A percentile compares a stretch with the other conserved stretches of the same genome.
These are phyloP conservation scores for Bertia moriformis DNA, from an alignment of 2,329 filamentous ascomycete genomes.

Conservation along the genomic window DNA sequence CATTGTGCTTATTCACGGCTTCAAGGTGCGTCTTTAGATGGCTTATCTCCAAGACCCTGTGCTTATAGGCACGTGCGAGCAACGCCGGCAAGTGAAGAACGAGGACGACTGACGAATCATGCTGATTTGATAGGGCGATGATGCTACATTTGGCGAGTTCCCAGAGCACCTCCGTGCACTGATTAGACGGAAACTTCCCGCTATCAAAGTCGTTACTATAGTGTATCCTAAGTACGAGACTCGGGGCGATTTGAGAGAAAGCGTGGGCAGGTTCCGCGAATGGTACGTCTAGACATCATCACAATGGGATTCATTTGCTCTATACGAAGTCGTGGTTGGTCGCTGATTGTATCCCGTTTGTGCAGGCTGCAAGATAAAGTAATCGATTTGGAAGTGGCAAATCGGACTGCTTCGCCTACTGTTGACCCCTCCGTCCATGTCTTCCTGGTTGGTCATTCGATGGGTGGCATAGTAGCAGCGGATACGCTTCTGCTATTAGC, in stretches of 20 bases:
- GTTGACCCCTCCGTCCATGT: conserved; percentile 1
- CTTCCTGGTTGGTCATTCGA: background rate
- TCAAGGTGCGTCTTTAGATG: conserved; percentile 26
- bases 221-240: conserved; percentile 33
- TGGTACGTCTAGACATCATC: conserved; percentile 18
- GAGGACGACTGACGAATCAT: background rate
- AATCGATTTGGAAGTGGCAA: conserved; percentile 1
- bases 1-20: conserved; percentile 30
- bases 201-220: conserved; percentile 20
- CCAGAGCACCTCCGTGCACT: conserved; percentile 24
- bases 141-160: conserved; percentile 29
- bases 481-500: background rate
- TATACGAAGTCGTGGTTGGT: background rate
- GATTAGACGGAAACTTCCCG: conserved; percentile 22
- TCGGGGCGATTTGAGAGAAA: conserved; percentile 26
- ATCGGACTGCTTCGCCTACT: background rate
- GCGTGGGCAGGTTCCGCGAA: conserved; percentile 26
- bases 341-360: background rate
- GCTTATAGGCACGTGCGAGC: background rate
- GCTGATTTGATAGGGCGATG: conserved; percentile 17
- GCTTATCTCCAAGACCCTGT: background rate
- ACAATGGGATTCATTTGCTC: background rate
- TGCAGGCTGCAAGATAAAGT: background rate
- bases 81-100: background rate
- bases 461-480: conserved; percentile 1